Percentiles rank a stretch among this genome's conserved stretches.
Conservation (phyloP, 257 asterid species). For the Galeopsis tetrahit region DNA sequence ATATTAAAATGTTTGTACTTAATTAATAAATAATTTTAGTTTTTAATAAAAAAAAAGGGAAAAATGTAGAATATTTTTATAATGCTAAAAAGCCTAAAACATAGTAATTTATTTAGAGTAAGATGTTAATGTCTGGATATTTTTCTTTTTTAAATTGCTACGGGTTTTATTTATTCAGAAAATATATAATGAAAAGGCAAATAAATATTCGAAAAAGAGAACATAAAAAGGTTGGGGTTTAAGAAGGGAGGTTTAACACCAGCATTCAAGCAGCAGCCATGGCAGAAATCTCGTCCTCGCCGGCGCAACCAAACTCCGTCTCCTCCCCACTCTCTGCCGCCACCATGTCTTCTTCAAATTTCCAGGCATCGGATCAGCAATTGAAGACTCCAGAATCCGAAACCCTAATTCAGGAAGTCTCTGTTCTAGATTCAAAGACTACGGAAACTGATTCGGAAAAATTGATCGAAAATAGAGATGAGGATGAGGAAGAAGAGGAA, state of each 20-base stretch:
- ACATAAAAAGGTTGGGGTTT: constrained; percentile 41
- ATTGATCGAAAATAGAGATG: constrained; percentile 20
- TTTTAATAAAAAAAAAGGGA: too few species aligned
- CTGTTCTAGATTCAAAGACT: constrained; percentile 41
- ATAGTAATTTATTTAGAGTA: too few species aligned
- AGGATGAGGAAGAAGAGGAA: constrained; percentile 49
- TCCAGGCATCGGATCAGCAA: constrained; percentile 30
- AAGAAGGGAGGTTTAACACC: constrained; percentile 45
- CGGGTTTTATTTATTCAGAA: background rate
- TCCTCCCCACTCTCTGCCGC: constrained; percentile 29
- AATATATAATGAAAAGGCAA: background rate
- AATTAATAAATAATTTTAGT: too few species aligned
- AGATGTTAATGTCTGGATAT: too few species aligned
- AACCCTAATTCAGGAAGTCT: constrained; percentile 30
- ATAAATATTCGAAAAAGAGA: background rate
- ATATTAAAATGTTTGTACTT: too few species aligned
- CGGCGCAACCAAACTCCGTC: constrained; percentile 41
- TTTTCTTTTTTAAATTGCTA: too few species aligned
- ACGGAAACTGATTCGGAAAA: constrained; percentile 18
- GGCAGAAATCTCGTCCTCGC: constrained; percentile 44
- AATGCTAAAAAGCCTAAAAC: too few species aligned
- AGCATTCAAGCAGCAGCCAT: constrained; percentile 33
- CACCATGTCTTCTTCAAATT: constrained; percentile 52
- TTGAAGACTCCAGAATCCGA: constrained; percentile 27
- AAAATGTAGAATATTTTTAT: too few species aligned